phyloP scores from a whole-genome alignment of 805 yeast genomes.

The Kodamaea neixiangensis region DNA sequence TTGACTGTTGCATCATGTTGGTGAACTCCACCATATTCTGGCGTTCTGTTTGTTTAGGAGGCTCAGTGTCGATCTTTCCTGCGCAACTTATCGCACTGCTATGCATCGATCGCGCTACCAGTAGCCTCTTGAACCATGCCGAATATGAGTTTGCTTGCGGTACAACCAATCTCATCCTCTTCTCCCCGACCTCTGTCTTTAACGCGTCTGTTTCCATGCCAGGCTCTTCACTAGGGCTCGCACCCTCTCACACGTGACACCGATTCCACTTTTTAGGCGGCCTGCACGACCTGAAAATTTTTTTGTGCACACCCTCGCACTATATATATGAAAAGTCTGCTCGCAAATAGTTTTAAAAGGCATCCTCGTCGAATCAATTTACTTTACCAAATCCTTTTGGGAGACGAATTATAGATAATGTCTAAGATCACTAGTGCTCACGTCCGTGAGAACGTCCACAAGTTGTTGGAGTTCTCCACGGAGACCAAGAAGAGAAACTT shows the following conservation, averaged over 20 bases:
- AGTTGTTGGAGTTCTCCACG: constrained; percentile 84
- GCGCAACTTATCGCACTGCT: neutral
- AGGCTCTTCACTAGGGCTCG: neutral
- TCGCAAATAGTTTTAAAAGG: constrained; percentile 15
- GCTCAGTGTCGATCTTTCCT: neutral
- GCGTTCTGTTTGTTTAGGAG: constrained; percentile 16
- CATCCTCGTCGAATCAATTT: constrained; percentile 61
- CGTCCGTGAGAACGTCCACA: constrained; percentile 96
- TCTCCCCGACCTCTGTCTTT: neutral
- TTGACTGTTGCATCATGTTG: constrained; percentile 26
- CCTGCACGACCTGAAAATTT: constrained; percentile 8
- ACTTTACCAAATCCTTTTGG: constrained; percentile 58
- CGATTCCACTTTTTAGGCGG: neutral
- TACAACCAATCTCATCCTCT: neutral
- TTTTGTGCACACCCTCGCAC: neutral
- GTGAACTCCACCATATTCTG: constrained; percentile 27
- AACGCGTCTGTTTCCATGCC: neutral
- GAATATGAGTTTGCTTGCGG: neutral
- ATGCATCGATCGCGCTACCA: neutral
- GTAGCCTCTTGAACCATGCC: neutral
- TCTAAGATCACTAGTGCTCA: constrained; percentile 89
- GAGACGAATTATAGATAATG: constrained; percentile 69
- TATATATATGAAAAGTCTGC: neutral
- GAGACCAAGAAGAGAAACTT: constrained; percentile 99
- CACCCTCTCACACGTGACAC: constrained; percentile 8